Conservation (phyloP, 2,329 filamentous ascomycete genomes). For the Dactylellina parvicollis region DNA sequence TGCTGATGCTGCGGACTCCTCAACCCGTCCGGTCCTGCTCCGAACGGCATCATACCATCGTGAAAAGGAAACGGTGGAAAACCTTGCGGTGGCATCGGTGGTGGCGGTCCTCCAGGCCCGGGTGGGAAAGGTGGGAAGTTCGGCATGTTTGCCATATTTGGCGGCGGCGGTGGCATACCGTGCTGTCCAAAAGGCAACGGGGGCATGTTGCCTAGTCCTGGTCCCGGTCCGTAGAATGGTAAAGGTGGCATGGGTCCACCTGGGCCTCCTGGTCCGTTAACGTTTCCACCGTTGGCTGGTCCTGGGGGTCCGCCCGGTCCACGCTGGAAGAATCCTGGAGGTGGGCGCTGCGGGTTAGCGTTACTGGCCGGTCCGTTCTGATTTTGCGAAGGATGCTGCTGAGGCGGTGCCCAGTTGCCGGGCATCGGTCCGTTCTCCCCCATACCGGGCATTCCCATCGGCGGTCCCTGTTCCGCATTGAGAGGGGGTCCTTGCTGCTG, state of each 20-base stretch:
- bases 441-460: slow-evolving; percentile 50
- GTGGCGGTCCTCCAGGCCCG: slow-evolving; percentile 28
- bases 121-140: slow-evolving; percentile 45
- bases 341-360: slow-evolving; percentile 43
- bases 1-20: slow-evolving; percentile 51
- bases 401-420: slow-evolving; percentile 42
- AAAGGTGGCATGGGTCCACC: slow-evolving; percentile 47
- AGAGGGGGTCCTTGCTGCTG: slow-evolving; percentile 33
- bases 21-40: slow-evolving; percentile 39
- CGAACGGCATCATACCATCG: slow-evolving; percentile 49
- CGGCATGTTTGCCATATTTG: slow-evolving; percentile 47
- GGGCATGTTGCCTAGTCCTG: slow-evolving; percentile 46
- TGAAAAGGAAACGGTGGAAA: slow-evolving; percentile 51
- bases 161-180: slow-evolving; percentile 51
- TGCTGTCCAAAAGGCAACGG: slow-evolving; percentile 49
- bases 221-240: slow-evolving; percentile 49
- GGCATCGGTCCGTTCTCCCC: slow-evolving; percentile 49
- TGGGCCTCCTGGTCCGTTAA: slow-evolving; percentile 37
- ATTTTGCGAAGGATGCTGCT: slow-evolving; percentile 35
- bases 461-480: slow-evolving; percentile 46
- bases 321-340: slow-evolving; percentile 46
- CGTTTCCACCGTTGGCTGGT: slow-evolving; percentile 45
- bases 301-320: slow-evolving; percentile 47
- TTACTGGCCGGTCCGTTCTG: slow-evolving; percentile 29
- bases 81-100: slow-evolving; percentile 30